A percentile compares a stretch with the other conserved stretches of the same genome.
Conservation (phyloP, 805 yeast species). For the Lipomyces spencermartinsiae region DNA sequence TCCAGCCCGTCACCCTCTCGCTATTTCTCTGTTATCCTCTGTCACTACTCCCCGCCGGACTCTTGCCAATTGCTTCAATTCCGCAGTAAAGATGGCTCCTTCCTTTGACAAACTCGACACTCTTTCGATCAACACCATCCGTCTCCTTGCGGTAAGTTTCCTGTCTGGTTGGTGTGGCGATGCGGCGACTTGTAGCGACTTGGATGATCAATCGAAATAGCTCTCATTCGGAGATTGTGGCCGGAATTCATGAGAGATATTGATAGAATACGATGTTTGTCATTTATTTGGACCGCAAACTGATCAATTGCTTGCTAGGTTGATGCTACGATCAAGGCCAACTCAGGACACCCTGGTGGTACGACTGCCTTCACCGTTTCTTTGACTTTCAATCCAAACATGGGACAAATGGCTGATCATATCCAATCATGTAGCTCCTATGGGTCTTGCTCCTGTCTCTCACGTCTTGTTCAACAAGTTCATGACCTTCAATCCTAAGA, state of each 20-base stretch:
- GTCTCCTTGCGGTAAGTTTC: constrained; percentile 69
- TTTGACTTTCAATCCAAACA: not conserved
- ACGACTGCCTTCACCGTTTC: not conserved
- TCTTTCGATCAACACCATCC: constrained; percentile 83
- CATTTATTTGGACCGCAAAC: constrained; percentile 1
- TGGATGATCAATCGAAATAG: not conserved
- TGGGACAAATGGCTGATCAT: constrained; percentile 11
- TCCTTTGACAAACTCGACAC: constrained; percentile 65
- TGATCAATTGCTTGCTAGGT: constrained; percentile 48
- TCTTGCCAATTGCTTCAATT: constrained; percentile 35
- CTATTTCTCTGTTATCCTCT: constrained; percentile 5
- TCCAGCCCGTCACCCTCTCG: constrained; percentile 23
- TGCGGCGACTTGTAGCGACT: too few species aligned
- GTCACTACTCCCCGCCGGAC: constrained; percentile 18
- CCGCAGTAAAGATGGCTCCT: constrained; percentile 31
- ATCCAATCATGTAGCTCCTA: constrained; percentile 66
- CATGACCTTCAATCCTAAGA: constrained; percentile 86
- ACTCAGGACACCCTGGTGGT: constrained; percentile 96
- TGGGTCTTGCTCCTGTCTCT: constrained; percentile 96
- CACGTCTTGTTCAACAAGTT: constrained; percentile 78
- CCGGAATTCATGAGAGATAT: not conserved
- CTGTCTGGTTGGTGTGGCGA: not conserved
- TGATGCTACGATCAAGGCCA: constrained; percentile 85
- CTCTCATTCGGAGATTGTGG: not conserved
- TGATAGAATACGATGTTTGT: not conserved